A percentile compares a stretch with the other conserved stretches of the same genome.
phyloP scores from a whole-genome alignment of 169 alveolate genomes.

The Cryptosporidium andersoni region DNA sequence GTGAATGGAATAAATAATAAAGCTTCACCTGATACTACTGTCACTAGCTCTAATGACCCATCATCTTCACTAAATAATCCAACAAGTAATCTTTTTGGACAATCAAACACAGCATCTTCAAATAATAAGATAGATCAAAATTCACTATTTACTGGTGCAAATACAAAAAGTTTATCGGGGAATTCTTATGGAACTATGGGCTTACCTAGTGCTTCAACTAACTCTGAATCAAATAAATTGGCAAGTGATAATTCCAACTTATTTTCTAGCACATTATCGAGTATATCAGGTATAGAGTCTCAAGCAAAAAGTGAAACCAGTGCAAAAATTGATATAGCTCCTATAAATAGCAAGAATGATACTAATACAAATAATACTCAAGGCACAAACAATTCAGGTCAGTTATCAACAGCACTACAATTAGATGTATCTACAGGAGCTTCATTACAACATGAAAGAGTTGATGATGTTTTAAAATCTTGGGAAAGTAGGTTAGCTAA shows the following conservation, averaged over 20 bases:
- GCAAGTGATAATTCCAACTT: background rate
- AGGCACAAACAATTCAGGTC: background rate
- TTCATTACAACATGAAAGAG: slow-evolving; percentile 69
- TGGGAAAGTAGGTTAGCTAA: slow-evolving; percentile 57
- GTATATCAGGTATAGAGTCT: background rate
- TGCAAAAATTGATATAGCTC: background rate
- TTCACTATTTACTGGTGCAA: slow-evolving; percentile 17
- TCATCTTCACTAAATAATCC: background rate
- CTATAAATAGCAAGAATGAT: background rate
- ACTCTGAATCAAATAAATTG: background rate
- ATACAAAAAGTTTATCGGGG: background rate
- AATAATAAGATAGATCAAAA: background rate
- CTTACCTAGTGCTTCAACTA: background rate
- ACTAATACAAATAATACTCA: background rate
- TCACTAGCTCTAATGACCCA: background rate
- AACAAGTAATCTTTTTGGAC: background rate
- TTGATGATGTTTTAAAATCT: slow-evolving; percentile 51
- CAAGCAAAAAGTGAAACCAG: background rate
- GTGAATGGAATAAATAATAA: background rate
- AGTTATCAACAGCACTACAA: background rate
- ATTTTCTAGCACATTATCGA: background rate
- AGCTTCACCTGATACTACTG: background rate
- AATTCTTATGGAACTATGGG: background rate
- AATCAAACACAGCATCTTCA: background rate
- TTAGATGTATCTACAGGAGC: slow-evolving; percentile 4